Evolutionary conservation across 2,329 filamentous ascomycete species (phyloP).

Genomic region (Claviceps quebecensis): DNA sequence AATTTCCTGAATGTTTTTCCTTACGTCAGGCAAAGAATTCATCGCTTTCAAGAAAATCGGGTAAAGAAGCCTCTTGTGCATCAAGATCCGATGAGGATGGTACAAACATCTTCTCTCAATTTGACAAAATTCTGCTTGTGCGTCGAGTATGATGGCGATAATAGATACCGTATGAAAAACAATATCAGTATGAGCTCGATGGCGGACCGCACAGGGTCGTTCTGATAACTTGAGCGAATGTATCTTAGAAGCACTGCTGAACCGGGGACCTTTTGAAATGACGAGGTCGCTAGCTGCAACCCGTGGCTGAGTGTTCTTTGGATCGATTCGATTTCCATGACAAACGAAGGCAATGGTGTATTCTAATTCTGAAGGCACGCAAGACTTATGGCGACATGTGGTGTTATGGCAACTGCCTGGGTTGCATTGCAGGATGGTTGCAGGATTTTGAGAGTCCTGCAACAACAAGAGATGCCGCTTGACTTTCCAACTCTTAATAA

Average conservation of each 20-base stretch:
- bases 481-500: background rate
- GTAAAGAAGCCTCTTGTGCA: background rate
- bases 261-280: conserved; percentile 83
- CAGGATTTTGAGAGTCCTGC: background rate
- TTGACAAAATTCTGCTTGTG: conserved; percentile 81
- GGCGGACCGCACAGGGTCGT: conserved; percentile 85
- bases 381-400: background rate
- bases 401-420: background rate
- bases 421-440: no score
- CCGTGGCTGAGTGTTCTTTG: conserved; percentile 36
- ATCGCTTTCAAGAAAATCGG: background rate
- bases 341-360: background rate
- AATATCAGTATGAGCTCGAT: conserved; percentile 89
- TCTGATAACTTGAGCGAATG: conserved; percentile 93
- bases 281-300: conserved; percentile 39
- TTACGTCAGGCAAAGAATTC: conserved; percentile 1
- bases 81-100: background rate
- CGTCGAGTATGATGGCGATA: conserved; percentile 85
- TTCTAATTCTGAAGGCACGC: background rate
- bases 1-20: conserved; percentile 49
- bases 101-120: conserved; percentile 58
- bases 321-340: conserved; percentile 51
- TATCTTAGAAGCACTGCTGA: conserved; percentile 91
- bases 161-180: conserved; percentile 86
- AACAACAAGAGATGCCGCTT: background rate